phyloP scores from a whole-genome alignment of 2,329 filamentous ascomycete genomes.

The Fusarium compactum region DNA sequence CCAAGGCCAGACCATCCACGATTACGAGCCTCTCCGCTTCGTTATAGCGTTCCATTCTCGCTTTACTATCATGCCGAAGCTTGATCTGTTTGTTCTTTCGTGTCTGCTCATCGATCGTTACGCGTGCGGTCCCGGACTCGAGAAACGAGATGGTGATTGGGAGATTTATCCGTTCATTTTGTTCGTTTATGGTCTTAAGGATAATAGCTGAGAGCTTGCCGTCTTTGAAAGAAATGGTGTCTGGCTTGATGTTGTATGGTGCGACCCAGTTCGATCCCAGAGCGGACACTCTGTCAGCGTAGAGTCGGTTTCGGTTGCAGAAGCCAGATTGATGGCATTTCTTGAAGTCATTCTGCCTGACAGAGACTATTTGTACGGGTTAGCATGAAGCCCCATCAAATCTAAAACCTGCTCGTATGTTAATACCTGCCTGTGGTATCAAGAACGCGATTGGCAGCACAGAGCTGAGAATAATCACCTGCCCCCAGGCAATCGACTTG shows the following conservation, averaged over 20 bases:
- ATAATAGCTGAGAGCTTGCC: conserved; percentile 84
- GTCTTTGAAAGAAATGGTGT: conserved; percentile 80
- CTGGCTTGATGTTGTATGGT: conserved; percentile 81
- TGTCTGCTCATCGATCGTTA: conserved; percentile 92
- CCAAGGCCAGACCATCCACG: conserved; percentile 81
- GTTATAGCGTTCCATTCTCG: conserved; percentile 93
- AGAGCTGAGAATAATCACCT: no score
- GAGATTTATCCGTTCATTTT: conserved; percentile 77
- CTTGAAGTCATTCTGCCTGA: conserved; percentile 98
- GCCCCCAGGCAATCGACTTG: no score
- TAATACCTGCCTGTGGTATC: no score
- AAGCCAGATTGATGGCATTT: conserved; percentile 96
- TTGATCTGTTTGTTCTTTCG: conserved; percentile 89
- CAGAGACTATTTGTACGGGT: conserved; percentile 67
- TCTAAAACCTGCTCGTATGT: no score
- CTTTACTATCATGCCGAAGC: conserved; percentile 84
- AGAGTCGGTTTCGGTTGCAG: conserved; percentile 93
- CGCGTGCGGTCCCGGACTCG: conserved; percentile 86
- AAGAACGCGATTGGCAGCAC: no score
- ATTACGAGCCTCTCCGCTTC: conserved; percentile 89
- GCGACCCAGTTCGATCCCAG: conserved; percentile 77
- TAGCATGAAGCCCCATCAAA: no score
- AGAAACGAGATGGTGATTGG: conserved; percentile 90
- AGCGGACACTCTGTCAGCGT: conserved; percentile 80
- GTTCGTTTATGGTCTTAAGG: conserved; percentile 77